A percentile compares a stretch with the other conserved stretches of the same genome.
Conservation (phyloP, 2,329 filamentous ascomycete species). For the Paecilomyces fulvus region DNA sequence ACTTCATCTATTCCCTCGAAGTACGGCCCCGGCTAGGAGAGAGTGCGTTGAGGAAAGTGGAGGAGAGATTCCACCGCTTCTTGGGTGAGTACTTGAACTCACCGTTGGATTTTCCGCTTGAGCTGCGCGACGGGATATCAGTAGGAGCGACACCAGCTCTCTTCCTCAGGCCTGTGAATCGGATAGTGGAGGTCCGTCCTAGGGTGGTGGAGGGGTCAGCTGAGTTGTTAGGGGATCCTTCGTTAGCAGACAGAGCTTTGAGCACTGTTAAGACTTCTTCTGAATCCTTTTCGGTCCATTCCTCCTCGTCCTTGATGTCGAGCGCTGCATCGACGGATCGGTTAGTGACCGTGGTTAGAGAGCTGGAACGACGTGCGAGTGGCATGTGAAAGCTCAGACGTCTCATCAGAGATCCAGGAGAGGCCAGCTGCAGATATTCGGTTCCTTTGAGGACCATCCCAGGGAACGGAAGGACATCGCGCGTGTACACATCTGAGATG, state of each 20-base stretch:
- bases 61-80: conserved; percentile 7
- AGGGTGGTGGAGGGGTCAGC: neutral
- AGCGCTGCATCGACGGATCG: conserved; percentile 8
- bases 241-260: neutral
- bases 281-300: conserved; percentile 5
- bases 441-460: conserved; percentile 62
- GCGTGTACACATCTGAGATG: conserved; percentile 75
- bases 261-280: neutral
- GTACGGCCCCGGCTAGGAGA: neutral
- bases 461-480: conserved; percentile 70
- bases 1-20: neutral
- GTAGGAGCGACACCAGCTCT: neutral
- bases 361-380: conserved; percentile 64
- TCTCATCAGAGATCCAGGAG: conserved; percentile 76
- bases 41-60: conserved; percentile 3
- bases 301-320: conserved; percentile 5
- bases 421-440: conserved; percentile 71
- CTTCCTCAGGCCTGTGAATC: conserved; percentile 3
- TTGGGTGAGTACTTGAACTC: conserved; percentile 2
- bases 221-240: neutral
- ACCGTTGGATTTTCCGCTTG: neutral
- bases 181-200: conserved; percentile 1
- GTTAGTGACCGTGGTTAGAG: conserved; percentile 30
- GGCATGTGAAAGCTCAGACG: conserved; percentile 74
- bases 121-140: neutral